Evolutionary conservation across 345 rosid genomes (phyloP), one percentile per base, ranked within the genome.

Genomic region (Carallia pectinifolia): DNA sequence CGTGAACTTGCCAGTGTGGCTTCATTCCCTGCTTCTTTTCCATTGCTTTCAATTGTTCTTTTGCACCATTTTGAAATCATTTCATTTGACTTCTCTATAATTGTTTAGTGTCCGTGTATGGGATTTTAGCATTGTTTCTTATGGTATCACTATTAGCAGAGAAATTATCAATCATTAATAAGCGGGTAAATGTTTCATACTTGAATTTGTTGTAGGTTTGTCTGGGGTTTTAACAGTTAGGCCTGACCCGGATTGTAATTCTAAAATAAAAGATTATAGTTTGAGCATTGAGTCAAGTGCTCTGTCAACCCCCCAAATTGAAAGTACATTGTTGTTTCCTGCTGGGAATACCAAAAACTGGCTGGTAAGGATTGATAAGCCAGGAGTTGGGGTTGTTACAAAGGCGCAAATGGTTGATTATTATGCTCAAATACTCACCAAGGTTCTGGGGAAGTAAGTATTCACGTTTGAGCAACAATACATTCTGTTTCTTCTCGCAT

Each of bases 371-470:
- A 66, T 91, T 64, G 86, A 85, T 16, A 90, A 84, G 76, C 97
- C 97, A 5, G 90, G 90, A 16, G 82, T 88, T 62, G 89, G 85
- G 36, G 86, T 89, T 69, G 90, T 88, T 65, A 90, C 99, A 27
- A 91, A 91, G 78, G 96, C 97, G 2, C 97, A 95, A 69, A 91
- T 95, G 97, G 96, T 95, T 79, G 97, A 91, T 79, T 81, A 84
- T 58, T 90, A 87, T 77, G 81, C 84, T 68, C 88, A 80, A 69
- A 71, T 95, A 80, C 71, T 95, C 15, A 81, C 87, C 78, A 88
- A 86, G 77, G 92, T 90, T 77, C 66, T 95, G 73, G 86, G 90
- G 66, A 88, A 85, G 97, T 91, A 75, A 82, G 97, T 80, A 10
- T 58, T 59, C 55, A 1, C 53, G 15, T 34, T 71, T 55, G n/a